These are phyloP conservation scores for Neonectria punicea DNA, from an alignment of 2,329 filamentous ascomycete genomes.

Conservation along the genomic window DNA sequence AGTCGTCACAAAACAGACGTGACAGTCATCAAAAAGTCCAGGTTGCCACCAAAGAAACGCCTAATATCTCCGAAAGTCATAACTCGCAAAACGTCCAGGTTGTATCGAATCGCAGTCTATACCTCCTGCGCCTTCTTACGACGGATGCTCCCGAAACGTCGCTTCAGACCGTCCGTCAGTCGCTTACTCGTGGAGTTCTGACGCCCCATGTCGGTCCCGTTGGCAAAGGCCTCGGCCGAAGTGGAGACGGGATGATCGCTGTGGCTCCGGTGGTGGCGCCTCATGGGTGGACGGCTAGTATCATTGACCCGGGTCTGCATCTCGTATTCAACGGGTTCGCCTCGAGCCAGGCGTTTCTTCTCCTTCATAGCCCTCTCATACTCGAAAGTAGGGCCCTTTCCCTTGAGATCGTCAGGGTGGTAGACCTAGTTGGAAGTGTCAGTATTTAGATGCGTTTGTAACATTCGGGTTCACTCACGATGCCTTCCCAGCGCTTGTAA, in stretches of 20 bases:
- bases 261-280: slow-evolving; percentile 57
- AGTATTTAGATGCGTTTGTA: slow-evolving; percentile 1
- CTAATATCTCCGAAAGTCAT: not conserved
- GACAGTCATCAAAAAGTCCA: not conserved
- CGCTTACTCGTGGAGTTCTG: slow-evolving; percentile 56
- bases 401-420: slow-evolving; percentile 80
- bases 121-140: slow-evolving; percentile 51
- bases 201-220: slow-evolving; percentile 46
- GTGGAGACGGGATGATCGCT: slow-evolving; percentile 51
- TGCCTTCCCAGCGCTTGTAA: slow-evolving; percentile 79
- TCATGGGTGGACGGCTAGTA: slow-evolving; percentile 33
- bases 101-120: not conserved
- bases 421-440: slow-evolving; percentile 63
- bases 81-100: not conserved
- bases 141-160: slow-evolving; percentile 63
- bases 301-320: slow-evolving; percentile 54
- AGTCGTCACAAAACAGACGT: not conserved
- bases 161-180: slow-evolving; percentile 63
- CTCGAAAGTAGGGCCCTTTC: slow-evolving; percentile 80
- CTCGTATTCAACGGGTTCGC: slow-evolving; percentile 57
- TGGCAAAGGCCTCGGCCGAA: slow-evolving; percentile 35
- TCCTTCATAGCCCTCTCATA: slow-evolving; percentile 75
- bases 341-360: slow-evolving; percentile 54
- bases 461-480: slow-evolving; percentile 64
- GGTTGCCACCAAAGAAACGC: slow-evolving; percentile 1